Conservation (phyloP, 2,329 filamentous ascomycete species). For the Neophaeococcomyces mojaviensis region DNA sequence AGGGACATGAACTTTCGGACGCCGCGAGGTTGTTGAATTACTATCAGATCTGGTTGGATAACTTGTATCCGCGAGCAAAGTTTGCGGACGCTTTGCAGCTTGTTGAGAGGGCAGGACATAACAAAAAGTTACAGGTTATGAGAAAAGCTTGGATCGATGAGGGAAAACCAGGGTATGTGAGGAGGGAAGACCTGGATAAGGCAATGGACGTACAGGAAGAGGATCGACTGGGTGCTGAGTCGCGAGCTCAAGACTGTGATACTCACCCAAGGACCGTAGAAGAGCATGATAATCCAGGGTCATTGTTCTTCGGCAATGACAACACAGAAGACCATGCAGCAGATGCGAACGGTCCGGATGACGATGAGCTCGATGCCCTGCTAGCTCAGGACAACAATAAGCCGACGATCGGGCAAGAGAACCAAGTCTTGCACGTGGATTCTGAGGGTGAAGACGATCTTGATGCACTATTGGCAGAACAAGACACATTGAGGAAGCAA, state of each 20-base stretch:
- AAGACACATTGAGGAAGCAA: constrained; percentile 10
- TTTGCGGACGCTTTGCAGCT: constrained; percentile 84
- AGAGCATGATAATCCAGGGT: constrained; percentile 3
- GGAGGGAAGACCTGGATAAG: constrained; percentile 7
- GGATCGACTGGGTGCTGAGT: constrained; percentile 9
- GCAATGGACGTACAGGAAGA: constrained; percentile 13
- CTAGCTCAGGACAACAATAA: constrained; percentile 10
- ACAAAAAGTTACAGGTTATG: constrained; percentile 65
- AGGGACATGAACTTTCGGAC: constrained; percentile 92
- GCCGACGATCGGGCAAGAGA: not conserved
- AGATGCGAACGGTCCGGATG: constrained; percentile 11
- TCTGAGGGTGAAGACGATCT: constrained; percentile 23
- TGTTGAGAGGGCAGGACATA: constrained; percentile 89
- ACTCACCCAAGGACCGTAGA: not conserved
- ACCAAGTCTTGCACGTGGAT: constrained; percentile 9
- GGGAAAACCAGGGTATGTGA: constrained; percentile 32
- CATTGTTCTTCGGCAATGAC: constrained; percentile 2
- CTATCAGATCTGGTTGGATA: constrained; percentile 95
- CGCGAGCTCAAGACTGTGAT: not conserved
- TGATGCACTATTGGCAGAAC: constrained; percentile 22
- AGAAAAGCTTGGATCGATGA: constrained; percentile 81
- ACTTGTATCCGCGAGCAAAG: constrained; percentile 87
- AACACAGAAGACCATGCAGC: constrained; percentile 11
- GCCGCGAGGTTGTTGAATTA: constrained; percentile 73
- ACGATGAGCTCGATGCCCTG: constrained; percentile 14